Conservation (phyloP, 2,329 filamentous ascomycete genomes). For the Venturia asperata region DNA sequence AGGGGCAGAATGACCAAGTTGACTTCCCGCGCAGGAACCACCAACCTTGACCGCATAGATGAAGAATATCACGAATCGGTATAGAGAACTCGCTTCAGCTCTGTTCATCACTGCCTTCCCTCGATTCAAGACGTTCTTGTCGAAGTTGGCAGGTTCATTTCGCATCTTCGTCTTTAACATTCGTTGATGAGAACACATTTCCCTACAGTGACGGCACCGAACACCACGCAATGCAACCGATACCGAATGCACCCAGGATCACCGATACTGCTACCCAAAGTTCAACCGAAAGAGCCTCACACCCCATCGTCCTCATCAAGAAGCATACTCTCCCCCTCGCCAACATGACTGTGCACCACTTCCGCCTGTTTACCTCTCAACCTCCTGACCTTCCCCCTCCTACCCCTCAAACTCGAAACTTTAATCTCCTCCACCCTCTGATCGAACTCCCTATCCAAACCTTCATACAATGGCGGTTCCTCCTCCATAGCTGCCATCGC, state of each 20-base stretch:
- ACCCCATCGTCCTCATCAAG: constrained; percentile 46
- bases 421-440: constrained; percentile 34
- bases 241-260: not conserved
- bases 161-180: not conserved
- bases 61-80: no score
- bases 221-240: constrained; percentile 3
- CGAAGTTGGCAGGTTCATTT: no score
- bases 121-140: no score
- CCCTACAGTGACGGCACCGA: not conserved
- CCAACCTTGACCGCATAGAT: no score
- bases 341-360: constrained; percentile 32
- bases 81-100: no score
- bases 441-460: constrained; percentile 35
- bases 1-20: not conserved
- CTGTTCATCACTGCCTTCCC: no score
- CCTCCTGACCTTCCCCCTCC: constrained; percentile 46
- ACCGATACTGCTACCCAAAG: constrained; percentile 4
- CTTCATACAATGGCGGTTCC: constrained; percentile 19
- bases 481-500: constrained; percentile 46
- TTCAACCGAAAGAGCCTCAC: not conserved
- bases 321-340: constrained; percentile 45
- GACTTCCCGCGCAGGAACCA: not conserved
- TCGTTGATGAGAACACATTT: not conserved
- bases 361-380: constrained; percentile 42
- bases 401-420: constrained; percentile 23